These are phyloP conservation scores for Colletotrichum horii DNA, from an alignment of 2,329 filamentous ascomycete species.

Conservation along the genomic window DNA sequence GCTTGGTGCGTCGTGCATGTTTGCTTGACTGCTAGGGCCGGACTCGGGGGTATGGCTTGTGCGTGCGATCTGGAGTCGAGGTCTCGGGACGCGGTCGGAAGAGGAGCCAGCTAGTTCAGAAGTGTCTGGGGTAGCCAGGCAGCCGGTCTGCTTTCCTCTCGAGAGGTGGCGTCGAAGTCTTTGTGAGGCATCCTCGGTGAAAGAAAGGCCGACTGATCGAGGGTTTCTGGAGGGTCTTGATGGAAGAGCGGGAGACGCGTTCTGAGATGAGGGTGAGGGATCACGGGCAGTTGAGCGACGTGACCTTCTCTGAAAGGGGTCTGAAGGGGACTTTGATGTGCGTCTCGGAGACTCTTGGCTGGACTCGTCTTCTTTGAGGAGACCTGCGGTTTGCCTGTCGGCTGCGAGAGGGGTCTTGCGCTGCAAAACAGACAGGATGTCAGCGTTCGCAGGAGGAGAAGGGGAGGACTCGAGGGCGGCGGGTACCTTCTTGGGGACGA, in stretches of 20 bases:
- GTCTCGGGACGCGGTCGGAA: constrained; percentile 40
- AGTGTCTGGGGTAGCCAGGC: constrained; percentile 64
- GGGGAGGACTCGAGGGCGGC: background rate
- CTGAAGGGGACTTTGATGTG: constrained; percentile 27
- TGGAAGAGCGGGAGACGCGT: constrained; percentile 30
- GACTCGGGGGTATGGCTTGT: constrained; percentile 51
- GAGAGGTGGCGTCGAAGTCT: constrained; percentile 43
- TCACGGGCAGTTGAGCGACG: constrained; percentile 36
- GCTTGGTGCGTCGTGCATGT: constrained; percentile 39
- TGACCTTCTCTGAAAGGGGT: constrained; percentile 33
- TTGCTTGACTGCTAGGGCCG: constrained; percentile 38
- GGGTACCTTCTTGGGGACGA: constrained; percentile 11
- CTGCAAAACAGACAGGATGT: background rate
- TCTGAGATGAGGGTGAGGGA: constrained; percentile 38
- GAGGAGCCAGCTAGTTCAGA: constrained; percentile 46
- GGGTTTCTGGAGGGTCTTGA: constrained; percentile 15
- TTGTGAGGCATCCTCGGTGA: constrained; percentile 38
- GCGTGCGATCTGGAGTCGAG: constrained; percentile 47
- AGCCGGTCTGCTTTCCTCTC: constrained; percentile 30
- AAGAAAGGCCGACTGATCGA: constrained; percentile 9
- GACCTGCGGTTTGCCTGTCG: constrained; percentile 6
- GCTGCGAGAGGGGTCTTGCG: constrained; percentile 9
- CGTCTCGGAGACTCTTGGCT: constrained; percentile 30
- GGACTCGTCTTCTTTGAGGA: constrained; percentile 31
- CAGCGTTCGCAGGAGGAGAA: background rate